These are phyloP conservation scores for Stemphylium vesicarium DNA, from an alignment of 2,329 filamentous ascomycete species.

Conservation along the genomic window DNA sequence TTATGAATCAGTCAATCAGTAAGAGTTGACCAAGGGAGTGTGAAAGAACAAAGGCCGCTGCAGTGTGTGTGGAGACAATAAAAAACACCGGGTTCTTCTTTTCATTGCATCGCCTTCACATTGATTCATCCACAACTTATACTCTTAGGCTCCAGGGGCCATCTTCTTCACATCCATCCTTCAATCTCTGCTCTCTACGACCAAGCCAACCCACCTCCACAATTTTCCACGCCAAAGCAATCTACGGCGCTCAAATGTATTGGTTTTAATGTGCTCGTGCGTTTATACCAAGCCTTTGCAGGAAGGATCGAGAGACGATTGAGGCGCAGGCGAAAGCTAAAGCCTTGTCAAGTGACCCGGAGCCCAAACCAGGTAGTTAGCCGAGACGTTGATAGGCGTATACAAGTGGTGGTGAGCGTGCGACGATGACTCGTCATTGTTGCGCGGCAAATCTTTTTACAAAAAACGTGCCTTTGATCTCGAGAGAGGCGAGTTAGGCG, in stretches of 20 bases:
- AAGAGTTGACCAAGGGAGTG: no score
- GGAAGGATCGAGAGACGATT: background rate
- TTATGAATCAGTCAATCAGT: no score
- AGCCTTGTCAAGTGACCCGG: background rate
- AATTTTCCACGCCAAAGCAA: background rate
- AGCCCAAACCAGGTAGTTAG: background rate
- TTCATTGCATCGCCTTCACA: no score
- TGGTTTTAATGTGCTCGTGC: background rate
- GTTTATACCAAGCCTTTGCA: background rate
- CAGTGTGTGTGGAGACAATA: no score
- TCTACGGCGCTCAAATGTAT: background rate
- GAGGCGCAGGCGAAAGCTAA: background rate
- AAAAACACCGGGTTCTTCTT: no score
- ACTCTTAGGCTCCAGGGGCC: background rate
- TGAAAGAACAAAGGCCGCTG: no score
- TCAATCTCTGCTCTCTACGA: background rate
- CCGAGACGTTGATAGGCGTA: background rate
- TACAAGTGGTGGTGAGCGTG: background rate
- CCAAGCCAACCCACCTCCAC: background rate
- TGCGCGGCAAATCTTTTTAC: background rate
- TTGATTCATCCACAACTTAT: background rate
- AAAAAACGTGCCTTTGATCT: background rate
- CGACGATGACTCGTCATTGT: background rate
- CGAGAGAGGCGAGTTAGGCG: background rate
- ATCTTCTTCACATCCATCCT: background rate